phyloP scores from a whole-genome alignment of 768 basidiomycete genomes.

The Gelatoporia subvermispora region DNA sequence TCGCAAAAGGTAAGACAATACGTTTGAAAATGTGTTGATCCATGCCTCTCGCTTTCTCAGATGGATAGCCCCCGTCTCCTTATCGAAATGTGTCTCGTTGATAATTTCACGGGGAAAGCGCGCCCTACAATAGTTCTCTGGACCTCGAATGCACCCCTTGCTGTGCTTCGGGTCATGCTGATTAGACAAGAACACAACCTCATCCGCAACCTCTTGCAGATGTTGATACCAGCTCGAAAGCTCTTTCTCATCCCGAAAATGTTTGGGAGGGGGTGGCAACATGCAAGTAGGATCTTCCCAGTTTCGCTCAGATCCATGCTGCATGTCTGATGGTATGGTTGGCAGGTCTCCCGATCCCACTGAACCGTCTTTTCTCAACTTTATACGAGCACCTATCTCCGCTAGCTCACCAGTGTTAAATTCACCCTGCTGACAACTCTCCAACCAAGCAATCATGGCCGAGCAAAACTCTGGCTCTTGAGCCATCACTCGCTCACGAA shows the following conservation, averaged over 20 bases:
- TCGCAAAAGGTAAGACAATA: conserved; percentile 28
- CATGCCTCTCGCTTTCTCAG: conserved; percentile 28
- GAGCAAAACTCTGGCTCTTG: neutral
- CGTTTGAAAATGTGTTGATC: conserved; percentile 31
- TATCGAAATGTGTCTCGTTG: conserved; percentile 23
- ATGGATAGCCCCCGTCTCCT: conserved; percentile 22
- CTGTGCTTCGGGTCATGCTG: neutral
- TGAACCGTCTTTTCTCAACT: too few species aligned
- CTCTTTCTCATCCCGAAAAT: too few species aligned
- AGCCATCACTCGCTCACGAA: conserved; percentile 3
- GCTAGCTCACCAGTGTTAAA: neutral
- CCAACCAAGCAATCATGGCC: neutral
- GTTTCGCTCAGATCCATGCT: too few species aligned
- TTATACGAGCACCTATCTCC: neutral
- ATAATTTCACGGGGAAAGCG: conserved; percentile 30
- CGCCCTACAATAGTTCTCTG: conserved; percentile 27
- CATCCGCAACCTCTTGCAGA: neutral
- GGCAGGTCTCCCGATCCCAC: too few species aligned
- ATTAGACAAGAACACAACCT: conserved; percentile 6
- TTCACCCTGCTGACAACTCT: conserved; percentile 2
- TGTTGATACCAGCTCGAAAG: neutral
- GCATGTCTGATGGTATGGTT: too few species aligned
- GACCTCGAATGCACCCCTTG: conserved; percentile 24
- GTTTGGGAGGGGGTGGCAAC: too few species aligned
- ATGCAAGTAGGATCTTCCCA: too few species aligned